Evolutionary conservation across 2,329 filamentous ascomycete genomes (phyloP).

Genomic region (Aspergillus neotritici): DNA sequence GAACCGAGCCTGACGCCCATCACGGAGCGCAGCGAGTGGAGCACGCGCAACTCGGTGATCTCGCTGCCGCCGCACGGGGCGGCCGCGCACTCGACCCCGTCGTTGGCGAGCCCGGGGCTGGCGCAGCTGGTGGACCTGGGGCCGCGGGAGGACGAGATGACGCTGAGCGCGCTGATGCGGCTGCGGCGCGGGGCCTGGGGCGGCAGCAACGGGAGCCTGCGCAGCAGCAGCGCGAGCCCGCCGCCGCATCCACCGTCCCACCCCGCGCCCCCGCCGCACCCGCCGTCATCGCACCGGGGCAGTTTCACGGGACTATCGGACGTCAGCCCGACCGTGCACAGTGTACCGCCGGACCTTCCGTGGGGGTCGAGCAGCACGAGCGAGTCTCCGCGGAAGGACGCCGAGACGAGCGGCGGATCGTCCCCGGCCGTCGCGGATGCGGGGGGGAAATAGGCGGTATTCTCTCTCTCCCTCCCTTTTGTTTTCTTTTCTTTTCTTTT

Average conservation of each 20-base stretch:
- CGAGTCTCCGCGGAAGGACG: constrained; percentile 14
- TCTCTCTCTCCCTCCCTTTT: no score
- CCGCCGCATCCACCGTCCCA: constrained; percentile 33
- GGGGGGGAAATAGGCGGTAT: constrained; percentile 4
- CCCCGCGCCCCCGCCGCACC: constrained; percentile 33
- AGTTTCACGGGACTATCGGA: constrained; percentile 34
- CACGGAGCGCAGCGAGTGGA: constrained; percentile 92
- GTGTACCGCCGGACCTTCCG: constrained; percentile 16
- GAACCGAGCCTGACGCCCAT: constrained; percentile 95
- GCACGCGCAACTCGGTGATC: constrained; percentile 86
- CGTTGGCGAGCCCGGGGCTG: constrained; percentile 64
- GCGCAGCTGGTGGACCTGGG: constrained; percentile 66
- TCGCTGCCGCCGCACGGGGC: constrained; percentile 56
- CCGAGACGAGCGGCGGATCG: constrained; percentile 7
- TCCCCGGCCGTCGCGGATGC: neutral
- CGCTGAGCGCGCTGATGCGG: constrained; percentile 64
- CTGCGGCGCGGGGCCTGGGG: constrained; percentile 73
- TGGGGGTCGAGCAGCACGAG: constrained; percentile 9
- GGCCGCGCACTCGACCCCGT: constrained; percentile 41
- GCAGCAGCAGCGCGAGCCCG: constrained; percentile 45
- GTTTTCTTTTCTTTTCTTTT: no score
- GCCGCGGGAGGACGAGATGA: constrained; percentile 63
- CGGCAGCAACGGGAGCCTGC: constrained; percentile 68
- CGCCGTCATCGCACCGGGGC: constrained; percentile 28
- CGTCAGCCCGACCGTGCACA: constrained; percentile 23